Evolutionary conservation across 306 rosid species (phyloP).

Genomic region (Prunus dulcis): DNA sequence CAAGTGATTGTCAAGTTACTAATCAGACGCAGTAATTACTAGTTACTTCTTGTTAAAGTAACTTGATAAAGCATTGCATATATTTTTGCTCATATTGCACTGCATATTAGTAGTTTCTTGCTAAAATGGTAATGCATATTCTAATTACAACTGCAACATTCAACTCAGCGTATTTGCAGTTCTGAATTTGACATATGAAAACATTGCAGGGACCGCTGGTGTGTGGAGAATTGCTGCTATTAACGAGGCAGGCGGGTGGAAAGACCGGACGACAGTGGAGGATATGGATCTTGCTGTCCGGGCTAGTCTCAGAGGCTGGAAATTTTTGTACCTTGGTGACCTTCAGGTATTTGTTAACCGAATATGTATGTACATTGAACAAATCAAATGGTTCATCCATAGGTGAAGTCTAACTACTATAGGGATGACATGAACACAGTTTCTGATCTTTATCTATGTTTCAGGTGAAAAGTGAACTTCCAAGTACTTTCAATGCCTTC

Average conservation of each 20-base stretch:
- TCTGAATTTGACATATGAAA: not conserved
- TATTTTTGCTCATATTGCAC: not conserved
- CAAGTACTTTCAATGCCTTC: constrained; percentile 97
- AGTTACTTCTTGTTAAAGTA: not conserved
- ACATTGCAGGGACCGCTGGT: constrained; percentile 84
- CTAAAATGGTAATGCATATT: no score
- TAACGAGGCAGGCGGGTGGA: constrained; percentile 99
- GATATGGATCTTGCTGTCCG: constrained; percentile 99
- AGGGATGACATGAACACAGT: not conserved
- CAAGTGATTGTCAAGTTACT: not conserved
- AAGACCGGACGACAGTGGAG: constrained; percentile 95
- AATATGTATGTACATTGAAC: not conserved
- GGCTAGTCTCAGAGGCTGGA: constrained; percentile 98
- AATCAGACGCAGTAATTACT: not conserved
- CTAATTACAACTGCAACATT: no score
- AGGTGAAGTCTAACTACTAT: no score
- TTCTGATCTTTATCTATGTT: not conserved
- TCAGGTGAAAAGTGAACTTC: constrained; percentile 97
- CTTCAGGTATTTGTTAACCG: constrained; percentile 60
- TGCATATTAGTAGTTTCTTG: no score
- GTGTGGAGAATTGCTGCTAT: constrained; percentile 98
- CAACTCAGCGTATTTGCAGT: not conserved
- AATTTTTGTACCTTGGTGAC: constrained; percentile 91
- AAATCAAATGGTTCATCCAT: not conserved
- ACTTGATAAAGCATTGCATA: not conserved